Percentiles rank a stretch among this genome's conserved stretches.
phyloP scores from a whole-genome alignment of 345 rosid genomes.

The Nasturtium officinale region DNA sequence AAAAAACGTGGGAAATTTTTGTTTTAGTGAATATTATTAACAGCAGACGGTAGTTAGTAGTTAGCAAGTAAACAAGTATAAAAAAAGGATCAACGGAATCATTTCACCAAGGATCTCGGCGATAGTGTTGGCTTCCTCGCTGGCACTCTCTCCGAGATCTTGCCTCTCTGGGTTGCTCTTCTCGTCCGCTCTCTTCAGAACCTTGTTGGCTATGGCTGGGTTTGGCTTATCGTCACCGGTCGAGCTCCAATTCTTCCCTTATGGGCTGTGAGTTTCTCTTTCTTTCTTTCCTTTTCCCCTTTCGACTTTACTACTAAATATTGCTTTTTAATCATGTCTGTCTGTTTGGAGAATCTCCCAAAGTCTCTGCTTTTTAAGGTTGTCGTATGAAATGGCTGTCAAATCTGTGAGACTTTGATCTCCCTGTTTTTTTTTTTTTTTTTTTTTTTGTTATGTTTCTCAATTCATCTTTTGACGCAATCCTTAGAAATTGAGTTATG shows the following conservation, averaged over 20 bases:
- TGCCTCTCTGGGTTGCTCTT: slow-evolving; percentile 89
- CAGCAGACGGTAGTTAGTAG: too few relatives aligned
- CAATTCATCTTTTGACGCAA: not conserved
- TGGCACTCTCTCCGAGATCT: slow-evolving; percentile 68
- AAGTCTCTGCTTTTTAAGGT: not conserved
- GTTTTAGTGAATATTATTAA: too few relatives aligned
- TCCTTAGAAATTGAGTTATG: not conserved
- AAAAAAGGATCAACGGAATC: too few relatives aligned
- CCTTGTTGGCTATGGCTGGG: slow-evolving; percentile 84
- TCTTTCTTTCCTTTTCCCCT: too few relatives aligned
- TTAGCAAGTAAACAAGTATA: too few relatives aligned
- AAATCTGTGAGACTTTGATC: not conserved
- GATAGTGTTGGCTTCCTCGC: slow-evolving; percentile 89
- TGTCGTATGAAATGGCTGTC: slow-evolving; percentile 12
- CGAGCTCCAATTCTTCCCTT: slow-evolving; percentile 70
- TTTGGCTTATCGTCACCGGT: slow-evolving; percentile 82
- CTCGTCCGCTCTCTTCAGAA: slow-evolving; percentile 82
- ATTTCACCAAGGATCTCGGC: slow-evolving; percentile 94
- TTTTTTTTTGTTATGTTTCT: too few relatives aligned
- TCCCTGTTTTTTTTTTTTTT: too few relatives aligned
- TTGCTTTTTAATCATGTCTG: too few relatives aligned
- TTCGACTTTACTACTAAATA: too few relatives aligned
- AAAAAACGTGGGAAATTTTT: too few relatives aligned
- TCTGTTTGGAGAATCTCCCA: not conserved
- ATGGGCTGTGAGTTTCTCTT: slow-evolving; percentile 78